Conservation (phyloP, 225 moss, liverwort and hornwort genomes). For the Pseudisothecium myosuroides region DNA sequence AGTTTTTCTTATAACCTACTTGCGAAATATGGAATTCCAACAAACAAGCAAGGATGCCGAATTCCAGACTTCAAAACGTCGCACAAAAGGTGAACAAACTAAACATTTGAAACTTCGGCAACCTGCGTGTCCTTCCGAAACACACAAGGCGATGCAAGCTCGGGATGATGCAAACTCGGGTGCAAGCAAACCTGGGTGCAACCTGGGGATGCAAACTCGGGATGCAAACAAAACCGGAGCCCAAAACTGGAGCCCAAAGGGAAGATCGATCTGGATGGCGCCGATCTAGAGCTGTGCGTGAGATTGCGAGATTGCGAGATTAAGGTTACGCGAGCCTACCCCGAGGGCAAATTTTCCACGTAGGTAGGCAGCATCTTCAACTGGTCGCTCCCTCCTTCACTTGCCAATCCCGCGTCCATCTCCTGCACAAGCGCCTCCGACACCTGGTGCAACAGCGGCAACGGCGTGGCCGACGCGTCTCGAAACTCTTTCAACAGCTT, state of each 20-base stretch:
- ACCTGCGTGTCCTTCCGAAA: not conserved
- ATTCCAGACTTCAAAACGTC: not conserved
- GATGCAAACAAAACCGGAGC: not conserved
- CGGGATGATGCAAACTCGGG: not conserved
- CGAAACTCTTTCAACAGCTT: conserved; percentile 40
- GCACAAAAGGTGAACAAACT: not conserved
- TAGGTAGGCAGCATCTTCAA: conserved; percentile 94
- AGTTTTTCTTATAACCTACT: not conserved
- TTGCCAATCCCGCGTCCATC: conserved; percentile 58
- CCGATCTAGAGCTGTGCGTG: not conserved
- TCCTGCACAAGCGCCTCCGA: conserved; percentile 69
- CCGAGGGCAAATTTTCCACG: conserved; percentile 64
- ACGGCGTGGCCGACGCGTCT: conserved; percentile 50
- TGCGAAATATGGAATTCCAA: not conserved
- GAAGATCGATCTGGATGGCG: not conserved
- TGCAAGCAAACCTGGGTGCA: not conserved
- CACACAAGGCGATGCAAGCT: not conserved
- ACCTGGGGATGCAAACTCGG: not conserved
- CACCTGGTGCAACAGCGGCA: conserved; percentile 53
- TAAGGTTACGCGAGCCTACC: conserved; percentile 8
- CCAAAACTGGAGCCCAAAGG: not conserved
- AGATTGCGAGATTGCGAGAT: not conserved
- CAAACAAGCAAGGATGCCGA: not conserved
- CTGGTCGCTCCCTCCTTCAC: conserved; percentile 75
- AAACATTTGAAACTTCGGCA: not conserved